Conservation (phyloP, 2,329 filamentous ascomycete species). For the Aspergillus caelatus region DNA sequence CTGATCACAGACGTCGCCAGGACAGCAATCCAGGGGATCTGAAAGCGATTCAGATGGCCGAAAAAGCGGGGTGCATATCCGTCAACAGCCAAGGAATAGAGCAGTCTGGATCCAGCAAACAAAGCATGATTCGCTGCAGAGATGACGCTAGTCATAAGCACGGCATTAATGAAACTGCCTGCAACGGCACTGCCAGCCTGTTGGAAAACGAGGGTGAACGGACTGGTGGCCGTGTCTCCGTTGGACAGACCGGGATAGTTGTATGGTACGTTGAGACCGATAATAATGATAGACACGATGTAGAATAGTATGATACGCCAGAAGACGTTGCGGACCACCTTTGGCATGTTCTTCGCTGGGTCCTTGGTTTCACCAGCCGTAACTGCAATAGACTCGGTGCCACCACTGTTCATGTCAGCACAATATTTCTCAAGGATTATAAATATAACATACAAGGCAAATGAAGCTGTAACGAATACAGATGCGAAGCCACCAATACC, state of each 20-base stretch:
- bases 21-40: constrained; percentile 58
- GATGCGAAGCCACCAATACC: constrained; percentile 68
- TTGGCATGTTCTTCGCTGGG: constrained; percentile 62
- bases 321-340: constrained; percentile 67
- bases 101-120: constrained; percentile 58
- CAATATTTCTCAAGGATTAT: neutral
- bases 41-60: constrained; percentile 51
- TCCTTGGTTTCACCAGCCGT: constrained; percentile 68
- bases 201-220: constrained; percentile 65
- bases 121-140: constrained; percentile 63
- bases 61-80: constrained; percentile 61
- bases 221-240: constrained; percentile 52
- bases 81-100: constrained; percentile 60
- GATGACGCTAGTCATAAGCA: constrained; percentile 62
- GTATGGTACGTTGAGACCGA: constrained; percentile 64
- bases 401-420: constrained; percentile 45
- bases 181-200: constrained; percentile 58
- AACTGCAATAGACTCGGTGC: constrained; percentile 67
- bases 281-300: constrained; percentile 54
- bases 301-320: constrained; percentile 64
- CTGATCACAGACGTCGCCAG: constrained; percentile 57
- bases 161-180: constrained; percentile 63
- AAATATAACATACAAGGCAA: constrained; percentile 53
- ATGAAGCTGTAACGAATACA: constrained; percentile 64
- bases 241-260: constrained; percentile 50